Evolutionary conservation across 768 basidiomycete genomes (phyloP).

Genomic region (Lentinula guzmanii): DNA sequence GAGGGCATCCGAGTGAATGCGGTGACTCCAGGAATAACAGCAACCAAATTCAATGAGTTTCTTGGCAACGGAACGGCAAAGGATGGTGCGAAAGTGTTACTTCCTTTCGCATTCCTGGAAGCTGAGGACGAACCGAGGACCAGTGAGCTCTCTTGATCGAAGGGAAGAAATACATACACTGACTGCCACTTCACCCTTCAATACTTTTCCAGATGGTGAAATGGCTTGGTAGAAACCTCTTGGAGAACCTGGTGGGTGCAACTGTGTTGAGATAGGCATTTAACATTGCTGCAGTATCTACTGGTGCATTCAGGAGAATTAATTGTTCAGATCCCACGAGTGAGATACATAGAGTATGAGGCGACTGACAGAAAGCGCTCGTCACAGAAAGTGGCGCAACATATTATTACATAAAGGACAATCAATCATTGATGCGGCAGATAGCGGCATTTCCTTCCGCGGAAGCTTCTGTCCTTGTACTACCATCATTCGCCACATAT

Average conservation of each 20-base stretch:
- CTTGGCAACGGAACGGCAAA: conserved; percentile 5
- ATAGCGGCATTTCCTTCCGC: neutral
- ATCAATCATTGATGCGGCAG: too few relatives aligned
- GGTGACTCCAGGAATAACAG: conserved; percentile 9
- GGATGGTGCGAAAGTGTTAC: conserved; percentile 3
- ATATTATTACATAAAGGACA: too few relatives aligned
- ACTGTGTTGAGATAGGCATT: too few relatives aligned
- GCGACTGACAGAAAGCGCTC: too few relatives aligned
- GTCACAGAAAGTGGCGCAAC: too few relatives aligned
- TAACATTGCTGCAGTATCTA: too few relatives aligned
- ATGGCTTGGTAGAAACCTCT: neutral
- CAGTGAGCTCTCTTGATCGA: neutral
- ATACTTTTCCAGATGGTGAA: neutral
- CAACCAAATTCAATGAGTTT: conserved; percentile 6
- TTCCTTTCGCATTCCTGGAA: neutral
- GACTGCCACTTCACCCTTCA: too few relatives aligned
- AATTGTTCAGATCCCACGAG: too few relatives aligned
- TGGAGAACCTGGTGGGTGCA: too few relatives aligned
- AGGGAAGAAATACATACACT: neutral
- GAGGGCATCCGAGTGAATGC: conserved; percentile 7
- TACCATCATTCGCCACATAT: neutral
- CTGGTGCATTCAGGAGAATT: too few relatives aligned
- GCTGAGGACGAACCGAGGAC: neutral
- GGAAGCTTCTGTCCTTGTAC: conserved; percentile 1
- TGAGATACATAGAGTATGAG: too few relatives aligned